Evolutionary conservation across 345 rosid genomes (phyloP), one percentile per base, ranked within the genome.

Genomic region (Garcia nutans): DNA sequence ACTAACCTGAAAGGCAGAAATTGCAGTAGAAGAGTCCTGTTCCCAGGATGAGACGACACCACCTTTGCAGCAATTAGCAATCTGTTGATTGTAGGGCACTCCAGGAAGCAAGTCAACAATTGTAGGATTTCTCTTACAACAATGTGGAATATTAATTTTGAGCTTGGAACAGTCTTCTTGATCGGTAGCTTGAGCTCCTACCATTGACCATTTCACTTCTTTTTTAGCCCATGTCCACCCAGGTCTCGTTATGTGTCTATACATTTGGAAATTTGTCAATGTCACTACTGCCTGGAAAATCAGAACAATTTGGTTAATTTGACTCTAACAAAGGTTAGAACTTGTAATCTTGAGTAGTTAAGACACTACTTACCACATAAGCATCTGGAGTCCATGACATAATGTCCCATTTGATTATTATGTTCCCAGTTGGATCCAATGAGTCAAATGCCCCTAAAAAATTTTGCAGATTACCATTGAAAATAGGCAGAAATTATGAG

Each of bases 141-240:
- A 90, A 70, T 92, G 97, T 4, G 97, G 97, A 64, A 82, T 83
- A 70, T 31, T 87, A 74, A 86, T 91, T 76, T 90, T 90, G 89
- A 90, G 89, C 86, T 88, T 90, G 47, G 97, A 89, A 74, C 97
- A 90, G 59, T 90, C 97, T 73, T 93, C 97, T 86, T 90, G 97
- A 72, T 92, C 94, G 24, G 91, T 92, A n/a, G 97, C 83, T 85
- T 92, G 97, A 59, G 89, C 88, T 56, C 97, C 97, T 20, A 71
- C 82, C 92, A 92, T 92, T 50, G 85, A 72, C 97, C 97, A 92
- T 73, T 89, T 88, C 72, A 92, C 91, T 74, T 92, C 97, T 83
- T 90, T 90, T 75, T 90, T 92, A 20, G 84, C 85, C 93, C 97
- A 92, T 78, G 80, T 62, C 97, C 94, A 92, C 8, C 94, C 97